Base-by-base conservation (phyloP, 768 basidiomycete genomes). In the Lepiota subincarnata region DNA sequence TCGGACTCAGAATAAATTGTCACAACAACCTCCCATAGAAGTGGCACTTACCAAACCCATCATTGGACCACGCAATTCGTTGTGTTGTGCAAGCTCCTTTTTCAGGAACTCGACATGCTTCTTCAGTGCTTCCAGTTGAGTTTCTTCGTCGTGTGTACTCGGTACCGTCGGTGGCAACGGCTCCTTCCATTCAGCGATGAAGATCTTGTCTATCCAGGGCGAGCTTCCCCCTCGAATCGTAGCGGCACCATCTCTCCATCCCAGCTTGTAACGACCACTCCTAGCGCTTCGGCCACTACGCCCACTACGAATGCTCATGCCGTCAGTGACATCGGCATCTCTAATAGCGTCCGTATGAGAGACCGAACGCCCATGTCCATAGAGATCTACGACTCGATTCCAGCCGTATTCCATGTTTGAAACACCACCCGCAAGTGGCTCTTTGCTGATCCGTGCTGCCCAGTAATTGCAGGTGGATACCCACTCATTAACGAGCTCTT, bases 371-470 rank as follows among this genome's bases (percentile, higher is more conserved):
- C 69, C 71, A 53, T 81, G 80, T 16, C 73, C 66, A 37, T 74
- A 60, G 2, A 76, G 64, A 55, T 87, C 87, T 20, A 74, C 60
- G 6, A 92, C 78, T 16, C 91, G 80, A 66, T 84, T 95, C 97
- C 97, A 99, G 7, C 97, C 97, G 64, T 98, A 97, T 68, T 99
- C 97, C 90, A 98, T 96, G 71, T 98, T 99, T 45, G 92, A 94
- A 6, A 99, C 95, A 19, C 97, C 97, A 4, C 97, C 97, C 1
- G 89, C 80, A 2, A 99, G 79, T 1, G 97, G 97, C 65, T 98
- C 95, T 62, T 96, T 94, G 68, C 91, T 93, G 52, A 85, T 90
- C 41, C 97, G 79, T 1, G 96, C 97, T 0, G 97, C 92, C 97
- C 97, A 98, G 67, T 99, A 99, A 73, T 98, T 99, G 80, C 96